These are phyloP conservation scores for Bryoerythrophyllum caledonicum DNA, from an alignment of 225 moss, liverwort and hornwort genomes.

Conservation along the genomic window DNA sequence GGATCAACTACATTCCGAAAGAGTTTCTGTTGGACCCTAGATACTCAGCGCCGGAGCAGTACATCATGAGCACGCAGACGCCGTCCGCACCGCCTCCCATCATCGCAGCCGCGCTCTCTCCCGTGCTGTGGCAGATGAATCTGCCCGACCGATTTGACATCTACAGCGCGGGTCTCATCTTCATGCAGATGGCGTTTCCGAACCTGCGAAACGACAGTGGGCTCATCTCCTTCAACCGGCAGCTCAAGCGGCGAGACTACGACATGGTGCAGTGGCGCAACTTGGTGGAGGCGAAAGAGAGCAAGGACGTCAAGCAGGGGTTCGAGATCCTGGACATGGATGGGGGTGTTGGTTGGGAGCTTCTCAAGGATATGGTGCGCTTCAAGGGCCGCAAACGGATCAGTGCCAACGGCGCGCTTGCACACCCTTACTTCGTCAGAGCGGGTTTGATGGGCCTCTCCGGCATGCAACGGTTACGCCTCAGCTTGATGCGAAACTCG, in stretches of 20 bases:
- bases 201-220: conserved; percentile 83
- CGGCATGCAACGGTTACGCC: conserved; percentile 64
- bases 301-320: conserved; percentile 75
- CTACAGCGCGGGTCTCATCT: conserved; percentile 89
- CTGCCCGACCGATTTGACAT: conserved; percentile 97
- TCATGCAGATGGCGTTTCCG: conserved; percentile 93
- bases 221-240: conserved; percentile 92
- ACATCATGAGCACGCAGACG: conserved; percentile 99
- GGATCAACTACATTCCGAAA: conserved; percentile 96
- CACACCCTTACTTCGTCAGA: conserved; percentile 83
- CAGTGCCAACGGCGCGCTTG: conserved; percentile 78
- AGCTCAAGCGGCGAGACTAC: conserved; percentile 92
- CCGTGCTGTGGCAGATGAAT: conserved; percentile 99
- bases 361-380: conserved; percentile 86
- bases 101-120: conserved; percentile 90
- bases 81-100: conserved; percentile 90
- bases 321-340: conserved; percentile 92
- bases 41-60: conserved; percentile 98
- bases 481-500: conserved; percentile 64
- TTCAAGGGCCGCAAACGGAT: conserved; percentile 81
- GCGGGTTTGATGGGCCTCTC: conserved; percentile 68
- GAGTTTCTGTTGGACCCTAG: conserved; percentile 98
- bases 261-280: conserved; percentile 78
- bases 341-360: conserved; percentile 88
- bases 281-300: conserved; percentile 61